Conservation (phyloP, 352 stramenopile genomes). For the Halophytophthora batemanensis region DNA sequence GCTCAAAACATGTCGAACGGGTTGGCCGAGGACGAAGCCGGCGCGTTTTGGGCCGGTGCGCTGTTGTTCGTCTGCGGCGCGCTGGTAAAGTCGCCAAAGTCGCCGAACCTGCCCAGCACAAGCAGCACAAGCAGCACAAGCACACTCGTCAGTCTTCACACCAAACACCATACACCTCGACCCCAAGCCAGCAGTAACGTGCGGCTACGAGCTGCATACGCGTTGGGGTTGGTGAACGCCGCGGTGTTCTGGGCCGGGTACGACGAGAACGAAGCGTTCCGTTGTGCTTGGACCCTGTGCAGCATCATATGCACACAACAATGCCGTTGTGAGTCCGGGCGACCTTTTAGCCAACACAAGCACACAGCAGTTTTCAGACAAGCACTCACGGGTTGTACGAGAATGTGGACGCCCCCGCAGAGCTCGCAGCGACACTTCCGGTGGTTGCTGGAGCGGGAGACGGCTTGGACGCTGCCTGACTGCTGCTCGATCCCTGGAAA, state of each 20-base stretch:
- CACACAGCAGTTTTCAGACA: background rate
- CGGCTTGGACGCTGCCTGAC: slow-evolving; percentile 8
- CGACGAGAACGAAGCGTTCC: slow-evolving; percentile 37
- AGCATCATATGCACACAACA: slow-evolving; percentile 7
- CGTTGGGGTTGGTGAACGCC: slow-evolving; percentile 39
- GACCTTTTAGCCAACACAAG: too few species aligned
- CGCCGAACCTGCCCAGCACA: slow-evolving; percentile 38
- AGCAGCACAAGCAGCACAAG: slow-evolving; percentile 10
- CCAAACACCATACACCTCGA: background rate
- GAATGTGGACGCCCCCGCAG: slow-evolving; percentile 34
- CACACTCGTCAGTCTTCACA: background rate
- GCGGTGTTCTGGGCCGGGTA: slow-evolving; percentile 26
- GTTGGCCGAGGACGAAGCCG: too few species aligned
- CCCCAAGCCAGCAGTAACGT: background rate
- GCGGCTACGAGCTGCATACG: slow-evolving; percentile 25
- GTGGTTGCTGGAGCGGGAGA: slow-evolving; percentile 22
- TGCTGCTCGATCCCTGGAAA: slow-evolving; percentile 25
- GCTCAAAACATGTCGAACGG: slow-evolving; percentile 85
- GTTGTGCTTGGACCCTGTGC: slow-evolving; percentile 15
- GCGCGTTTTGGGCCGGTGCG: slow-evolving; percentile 25
- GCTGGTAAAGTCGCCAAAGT: slow-evolving; percentile 49
- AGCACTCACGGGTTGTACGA: slow-evolving; percentile 29
- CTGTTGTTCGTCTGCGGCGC: slow-evolving; percentile 1
- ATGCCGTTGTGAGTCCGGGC: slow-evolving; percentile 7
- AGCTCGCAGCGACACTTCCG: slow-evolving; percentile 11